Percentiles rank a stretch among this genome's conserved stretches.
These are phyloP conservation scores for Eucalyptus lansdowneana DNA, from an alignment of 345 rosid species.

Conservation along the genomic window DNA sequence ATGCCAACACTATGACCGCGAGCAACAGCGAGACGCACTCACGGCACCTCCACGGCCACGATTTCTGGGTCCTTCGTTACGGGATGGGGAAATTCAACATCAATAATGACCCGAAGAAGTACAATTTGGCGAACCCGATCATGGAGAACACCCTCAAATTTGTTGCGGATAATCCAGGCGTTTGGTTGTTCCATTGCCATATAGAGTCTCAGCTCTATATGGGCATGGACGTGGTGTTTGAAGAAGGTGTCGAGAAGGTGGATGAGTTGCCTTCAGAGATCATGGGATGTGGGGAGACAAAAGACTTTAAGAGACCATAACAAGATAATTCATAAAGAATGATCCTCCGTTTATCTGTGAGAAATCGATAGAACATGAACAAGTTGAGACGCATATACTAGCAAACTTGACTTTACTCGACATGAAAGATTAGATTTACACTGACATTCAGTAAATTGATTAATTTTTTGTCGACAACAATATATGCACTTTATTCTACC, in stretches of 20 bases:
- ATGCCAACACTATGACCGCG: conserved; percentile 30
- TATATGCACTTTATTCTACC: neutral
- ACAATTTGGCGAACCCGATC: conserved; percentile 50
- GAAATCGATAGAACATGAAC: neutral
- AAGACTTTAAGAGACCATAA: neutral
- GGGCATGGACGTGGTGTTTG: conserved; percentile 70
- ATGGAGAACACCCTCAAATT: conserved; percentile 77
- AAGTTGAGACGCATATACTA: neutral
- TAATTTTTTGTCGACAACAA: neutral
- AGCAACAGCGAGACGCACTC: conserved; percentile 65
- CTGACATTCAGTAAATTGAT: neutral
- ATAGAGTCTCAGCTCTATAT: conserved; percentile 55
- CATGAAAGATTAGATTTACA: neutral
- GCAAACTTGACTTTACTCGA: neutral
- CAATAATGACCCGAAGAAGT: conserved; percentile 23
- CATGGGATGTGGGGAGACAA: conserved; percentile 42
- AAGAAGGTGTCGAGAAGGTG: conserved; percentile 34
- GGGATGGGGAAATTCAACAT: conserved; percentile 62
- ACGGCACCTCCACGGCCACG: conserved; percentile 85
- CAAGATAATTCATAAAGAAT: too few relatives aligned
- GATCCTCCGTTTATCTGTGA: neutral
- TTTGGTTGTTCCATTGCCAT: conserved; percentile 50
- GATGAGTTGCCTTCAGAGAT: conserved; percentile 43
- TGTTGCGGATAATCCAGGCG: neutral
- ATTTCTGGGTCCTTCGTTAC: conserved; percentile 70